Conservation (phyloP, 345 rosid species). For the Orychophragmus violaceus region DNA sequence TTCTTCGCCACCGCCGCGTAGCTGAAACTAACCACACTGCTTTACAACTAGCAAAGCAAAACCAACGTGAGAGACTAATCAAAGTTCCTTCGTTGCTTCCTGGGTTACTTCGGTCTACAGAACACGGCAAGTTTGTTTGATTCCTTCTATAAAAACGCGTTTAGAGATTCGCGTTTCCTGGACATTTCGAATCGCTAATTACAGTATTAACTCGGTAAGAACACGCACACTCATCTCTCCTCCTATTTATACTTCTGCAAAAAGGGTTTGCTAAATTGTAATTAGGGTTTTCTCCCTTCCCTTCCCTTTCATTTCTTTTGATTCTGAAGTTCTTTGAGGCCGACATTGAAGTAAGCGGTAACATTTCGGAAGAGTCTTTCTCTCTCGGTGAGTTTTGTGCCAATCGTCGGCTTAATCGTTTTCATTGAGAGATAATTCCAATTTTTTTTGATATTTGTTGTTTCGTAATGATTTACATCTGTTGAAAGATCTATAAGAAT, state of each 20-base stretch:
- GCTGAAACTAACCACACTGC: conserved; percentile 1
- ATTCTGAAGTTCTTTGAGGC: too few species aligned
- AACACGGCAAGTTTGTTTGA: conserved; percentile 19
- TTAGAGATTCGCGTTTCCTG: neutral
- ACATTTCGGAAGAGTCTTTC: too few species aligned
- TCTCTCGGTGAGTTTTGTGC: too few species aligned
- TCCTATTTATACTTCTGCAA: neutral
- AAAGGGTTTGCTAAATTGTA: neutral
- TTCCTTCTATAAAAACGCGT: conserved; percentile 6
- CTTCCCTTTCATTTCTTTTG: neutral
- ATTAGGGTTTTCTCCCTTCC: neutral
- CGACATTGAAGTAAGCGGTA: too few species aligned
- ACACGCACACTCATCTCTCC: neutral
- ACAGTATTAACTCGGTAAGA: neutral
- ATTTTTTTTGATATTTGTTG: too few species aligned
- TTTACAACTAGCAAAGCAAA: conserved; percentile 3
- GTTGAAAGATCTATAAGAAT: too few species aligned
- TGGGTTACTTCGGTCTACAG: too few species aligned
- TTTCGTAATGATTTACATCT: too few species aligned
- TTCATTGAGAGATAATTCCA: too few species aligned
- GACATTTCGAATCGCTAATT: neutral
- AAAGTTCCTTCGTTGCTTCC: too few species aligned
- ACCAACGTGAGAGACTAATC: too few species aligned
- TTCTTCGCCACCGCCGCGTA: conserved; percentile 15
- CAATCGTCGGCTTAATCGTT: too few species aligned